Conservation (phyloP, 495 filamentous ascomycete genomes). For the Cercophora newfieldiana region DNA sequence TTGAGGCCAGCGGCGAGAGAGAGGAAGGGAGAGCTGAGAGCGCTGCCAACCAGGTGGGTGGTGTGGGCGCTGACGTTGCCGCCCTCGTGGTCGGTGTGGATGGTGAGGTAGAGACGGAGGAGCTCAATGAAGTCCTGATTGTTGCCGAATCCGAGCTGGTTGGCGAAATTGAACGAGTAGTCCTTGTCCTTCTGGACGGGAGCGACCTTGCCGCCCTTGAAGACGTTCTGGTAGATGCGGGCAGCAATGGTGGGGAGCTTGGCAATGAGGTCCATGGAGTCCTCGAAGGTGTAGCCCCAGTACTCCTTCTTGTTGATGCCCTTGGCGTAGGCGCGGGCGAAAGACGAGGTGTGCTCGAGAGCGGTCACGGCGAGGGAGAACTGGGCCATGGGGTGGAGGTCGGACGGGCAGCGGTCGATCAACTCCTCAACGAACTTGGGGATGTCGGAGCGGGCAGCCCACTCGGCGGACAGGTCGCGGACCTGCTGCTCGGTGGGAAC, state of each 20-base stretch:
- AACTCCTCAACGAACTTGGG: constrained; percentile 98
- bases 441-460: constrained; percentile 94
- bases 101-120: constrained; percentile 97
- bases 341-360: constrained; percentile 95
- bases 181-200: constrained; percentile 97
- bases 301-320: constrained; percentile 98
- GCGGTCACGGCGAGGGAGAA: constrained; percentile 97
- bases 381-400: constrained; percentile 99
- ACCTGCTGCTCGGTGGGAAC: constrained; percentile 97
- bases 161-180: constrained; percentile 96
- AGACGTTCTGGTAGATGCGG: constrained; percentile 99
- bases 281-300: constrained; percentile 99
- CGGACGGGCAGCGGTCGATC: constrained; percentile 97
- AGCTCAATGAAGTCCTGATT: constrained; percentile 98
- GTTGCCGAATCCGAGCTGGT: constrained; percentile 92
- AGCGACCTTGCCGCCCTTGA: constrained; percentile 98
- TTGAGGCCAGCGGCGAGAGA: constrained; percentile 95
- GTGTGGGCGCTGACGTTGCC: constrained; percentile 98
- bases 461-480: constrained; percentile 93
- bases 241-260: constrained; percentile 98
- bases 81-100: constrained; percentile 99
- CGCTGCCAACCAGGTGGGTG: constrained; percentile 95
- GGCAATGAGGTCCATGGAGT: constrained; percentile 99
- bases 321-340: constrained; percentile 97
- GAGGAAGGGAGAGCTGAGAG: constrained; percentile 95